These are phyloP conservation scores for Silene uniflora DNA, from an alignment of 148 eudicot species.

Conservation along the genomic window DNA sequence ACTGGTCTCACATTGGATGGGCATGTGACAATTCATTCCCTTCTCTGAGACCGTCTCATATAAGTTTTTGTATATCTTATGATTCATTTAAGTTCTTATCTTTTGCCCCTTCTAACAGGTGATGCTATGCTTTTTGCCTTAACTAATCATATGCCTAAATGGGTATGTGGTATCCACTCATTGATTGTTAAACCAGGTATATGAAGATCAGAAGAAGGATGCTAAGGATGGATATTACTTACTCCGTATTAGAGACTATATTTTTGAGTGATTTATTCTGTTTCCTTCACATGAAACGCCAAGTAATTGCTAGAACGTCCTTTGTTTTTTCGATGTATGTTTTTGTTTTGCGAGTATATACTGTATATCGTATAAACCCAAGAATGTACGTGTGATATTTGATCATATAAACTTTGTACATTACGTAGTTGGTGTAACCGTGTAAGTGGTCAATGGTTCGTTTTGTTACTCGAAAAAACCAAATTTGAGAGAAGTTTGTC, in stretches of 20 bases:
- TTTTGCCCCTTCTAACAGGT: conserved; percentile 40
- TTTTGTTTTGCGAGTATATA: not conserved
- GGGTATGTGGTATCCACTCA: not conserved
- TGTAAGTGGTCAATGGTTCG: too few species aligned
- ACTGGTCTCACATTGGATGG: too few species aligned
- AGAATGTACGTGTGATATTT: not conserved
- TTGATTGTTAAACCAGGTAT: not conserved
- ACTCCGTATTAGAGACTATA: too few species aligned
- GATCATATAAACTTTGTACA: not conserved
- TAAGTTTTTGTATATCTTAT: too few species aligned
- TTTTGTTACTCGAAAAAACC: too few species aligned
- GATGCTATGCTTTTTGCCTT: conserved; percentile 68
- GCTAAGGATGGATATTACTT: not conserved
- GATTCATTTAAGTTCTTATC: too few species aligned
- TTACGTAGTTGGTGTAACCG: too few species aligned
- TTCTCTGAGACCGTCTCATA: too few species aligned
- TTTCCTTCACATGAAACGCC: not conserved
- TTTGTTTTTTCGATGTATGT: not conserved
- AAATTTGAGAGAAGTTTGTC: too few species aligned
- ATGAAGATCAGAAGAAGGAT: conserved; percentile 1
- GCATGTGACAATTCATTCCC: too few species aligned
- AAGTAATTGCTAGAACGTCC: not conserved
- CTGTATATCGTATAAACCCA: conserved; percentile 11
- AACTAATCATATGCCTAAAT: not conserved
- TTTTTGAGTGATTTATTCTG: too few species aligned